Conservation (phyloP, 305 asterid species). For the Fraxinus sp. region DNA sequence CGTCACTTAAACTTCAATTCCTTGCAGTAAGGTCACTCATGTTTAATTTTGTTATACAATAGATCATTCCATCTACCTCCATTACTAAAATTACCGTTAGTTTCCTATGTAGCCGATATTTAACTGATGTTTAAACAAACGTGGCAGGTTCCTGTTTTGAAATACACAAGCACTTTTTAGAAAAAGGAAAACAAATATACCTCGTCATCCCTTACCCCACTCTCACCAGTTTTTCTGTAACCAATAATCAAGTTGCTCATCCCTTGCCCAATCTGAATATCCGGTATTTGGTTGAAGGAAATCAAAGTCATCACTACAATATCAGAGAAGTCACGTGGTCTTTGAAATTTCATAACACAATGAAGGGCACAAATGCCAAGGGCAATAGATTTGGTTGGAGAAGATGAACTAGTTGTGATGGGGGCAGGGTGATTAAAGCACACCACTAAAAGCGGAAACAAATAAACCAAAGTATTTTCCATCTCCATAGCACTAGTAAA, state of each 20-base stretch:
- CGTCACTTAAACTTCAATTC: not conserved
- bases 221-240: not conserved
- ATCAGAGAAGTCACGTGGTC: not conserved
- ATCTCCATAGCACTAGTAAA: slow-evolving; percentile 94
- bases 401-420: not conserved
- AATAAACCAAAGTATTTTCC: slow-evolving; percentile 90
- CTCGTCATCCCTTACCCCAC: not conserved
- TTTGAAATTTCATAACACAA: not conserved
- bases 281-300: not conserved
- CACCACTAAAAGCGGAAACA: slow-evolving; percentile 86
- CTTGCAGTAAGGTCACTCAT: not conserved
- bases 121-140: not conserved
- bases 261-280: not conserved
- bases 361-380: not conserved
- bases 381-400: not conserved
- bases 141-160: not conserved
- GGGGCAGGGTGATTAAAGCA: slow-evolving; percentile 71
- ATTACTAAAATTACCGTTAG: not conserved
- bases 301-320: not conserved
- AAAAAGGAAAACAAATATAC: not conserved
- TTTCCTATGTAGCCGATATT: not conserved
- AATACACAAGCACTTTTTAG: not conserved
- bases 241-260: not conserved
- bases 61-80: not conserved
- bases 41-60: not conserved